Evolutionary conservation across 805 yeast genomes (phyloP).

Genomic region (Priceomyces castillae): DNA sequence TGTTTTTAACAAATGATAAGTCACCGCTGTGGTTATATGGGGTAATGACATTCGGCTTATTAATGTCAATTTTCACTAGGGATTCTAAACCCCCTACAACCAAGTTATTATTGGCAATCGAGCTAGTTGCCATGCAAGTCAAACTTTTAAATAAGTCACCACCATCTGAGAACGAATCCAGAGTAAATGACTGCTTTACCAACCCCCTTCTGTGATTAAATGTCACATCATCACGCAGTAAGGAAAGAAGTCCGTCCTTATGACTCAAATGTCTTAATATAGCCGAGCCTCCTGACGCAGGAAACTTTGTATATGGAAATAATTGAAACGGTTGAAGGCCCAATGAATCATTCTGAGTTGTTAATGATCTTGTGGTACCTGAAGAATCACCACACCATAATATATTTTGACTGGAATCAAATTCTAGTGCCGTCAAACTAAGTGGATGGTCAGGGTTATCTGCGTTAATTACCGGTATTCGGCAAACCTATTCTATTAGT

Average conservation of each 20-base stretch:
- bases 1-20: conserved; percentile 44
- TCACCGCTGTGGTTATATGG: conserved; percentile 42
- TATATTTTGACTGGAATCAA: conserved; percentile 73
- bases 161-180: conserved; percentile 11
- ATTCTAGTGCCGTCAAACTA: conserved; percentile 33
- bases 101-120: conserved; percentile 28
- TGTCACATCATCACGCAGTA: conserved; percentile 29
- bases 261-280: conserved; percentile 29
- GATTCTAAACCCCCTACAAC: conserved; percentile 23
- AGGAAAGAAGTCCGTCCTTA: conserved; percentile 32
- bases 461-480: conserved; percentile 18
- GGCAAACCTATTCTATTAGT: conserved; percentile 26
- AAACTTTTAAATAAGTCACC: conserved; percentile 19
- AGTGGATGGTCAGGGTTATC: conserved; percentile 11
- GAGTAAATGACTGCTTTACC: conserved; percentile 16
- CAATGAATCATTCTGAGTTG: conserved; percentile 19
- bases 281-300: conserved; percentile 23
- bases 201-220: conserved; percentile 37
- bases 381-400: conserved; percentile 80
- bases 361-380: conserved; percentile 43
- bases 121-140: conserved; percentile 33
- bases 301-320: conserved; percentile 38
- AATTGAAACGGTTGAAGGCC: conserved; percentile 20
- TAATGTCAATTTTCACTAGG: conserved; percentile 33
- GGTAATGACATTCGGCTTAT: conserved; percentile 23